Evolutionary conservation across 2,329 filamentous ascomycete genomes (phyloP).

Genomic region (Thielaviopsis musarum): DNA sequence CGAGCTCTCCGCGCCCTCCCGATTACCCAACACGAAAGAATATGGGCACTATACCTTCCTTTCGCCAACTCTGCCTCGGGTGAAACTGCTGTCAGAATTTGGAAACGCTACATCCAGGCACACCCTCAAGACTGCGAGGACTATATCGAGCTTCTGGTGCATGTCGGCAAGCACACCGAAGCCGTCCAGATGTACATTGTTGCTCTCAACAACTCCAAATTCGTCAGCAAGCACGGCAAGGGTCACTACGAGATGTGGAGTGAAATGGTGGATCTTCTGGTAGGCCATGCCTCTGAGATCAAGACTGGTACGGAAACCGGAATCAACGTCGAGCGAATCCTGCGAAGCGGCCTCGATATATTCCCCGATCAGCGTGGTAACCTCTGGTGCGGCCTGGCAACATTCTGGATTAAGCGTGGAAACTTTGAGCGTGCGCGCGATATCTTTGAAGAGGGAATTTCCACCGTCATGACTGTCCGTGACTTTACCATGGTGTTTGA

Average conservation of each 20-base stretch:
- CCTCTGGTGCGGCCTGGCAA: constrained; percentile 84
- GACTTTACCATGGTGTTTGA: constrained; percentile 97
- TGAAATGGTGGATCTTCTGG: constrained; percentile 89
- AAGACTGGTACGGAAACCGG: constrained; percentile 65
- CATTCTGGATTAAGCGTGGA: constrained; percentile 88
- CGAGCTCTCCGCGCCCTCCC: constrained; percentile 80
- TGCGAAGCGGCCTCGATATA: constrained; percentile 75
- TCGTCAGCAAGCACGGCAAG: constrained; percentile 84
- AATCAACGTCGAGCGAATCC: constrained; percentile 81
- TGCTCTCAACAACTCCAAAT: constrained; percentile 76
- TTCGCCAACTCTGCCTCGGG: constrained; percentile 87
- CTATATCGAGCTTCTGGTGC: constrained; percentile 75
- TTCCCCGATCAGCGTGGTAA: constrained; percentile 92
- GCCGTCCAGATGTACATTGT: constrained; percentile 84
- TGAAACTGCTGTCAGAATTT: constrained; percentile 80
- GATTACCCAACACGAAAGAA: constrained; percentile 84
- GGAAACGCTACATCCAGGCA: constrained; percentile 91
- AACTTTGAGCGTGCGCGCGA: constrained; percentile 88
- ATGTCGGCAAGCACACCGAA: constrained; percentile 73
- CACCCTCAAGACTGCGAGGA: constrained; percentile 92
- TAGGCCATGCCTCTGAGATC: constrained; percentile 76
- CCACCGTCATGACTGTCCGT: constrained; percentile 94
- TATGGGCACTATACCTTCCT: constrained; percentile 81
- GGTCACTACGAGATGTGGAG: constrained; percentile 95
- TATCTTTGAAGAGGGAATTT: constrained; percentile 89